Conservation (phyloP, 129 eudicot genomes). For the Erigeron canadensis region DNA sequence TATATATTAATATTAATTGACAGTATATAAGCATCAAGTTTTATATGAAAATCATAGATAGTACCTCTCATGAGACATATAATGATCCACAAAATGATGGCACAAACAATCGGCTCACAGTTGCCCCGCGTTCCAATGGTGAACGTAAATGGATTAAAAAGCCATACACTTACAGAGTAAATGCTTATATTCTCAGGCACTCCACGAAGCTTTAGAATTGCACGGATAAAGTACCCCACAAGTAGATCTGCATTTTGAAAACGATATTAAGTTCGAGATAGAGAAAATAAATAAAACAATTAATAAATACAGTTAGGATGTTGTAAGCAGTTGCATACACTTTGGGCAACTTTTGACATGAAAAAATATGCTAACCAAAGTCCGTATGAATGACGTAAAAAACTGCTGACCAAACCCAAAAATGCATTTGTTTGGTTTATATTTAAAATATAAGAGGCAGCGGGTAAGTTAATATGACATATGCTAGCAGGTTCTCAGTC, state of each 20-base stretch:
- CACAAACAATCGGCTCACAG: slow-evolving; percentile 95
- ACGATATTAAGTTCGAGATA: not conserved
- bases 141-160: slow-evolving; percentile 97
- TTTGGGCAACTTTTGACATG: not conserved
- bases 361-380: too few species aligned
- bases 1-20: not conserved
- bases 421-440: too few species aligned
- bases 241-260: slow-evolving; percentile 66
- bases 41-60: slow-evolving; percentile 9
- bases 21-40: not conserved
- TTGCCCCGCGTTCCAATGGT: slow-evolving; percentile 99
- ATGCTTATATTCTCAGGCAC: slow-evolving; percentile 67
- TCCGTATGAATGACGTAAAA: too few species aligned
- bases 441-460: too few species aligned
- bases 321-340: not conserved
- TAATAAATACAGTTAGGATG: not conserved
- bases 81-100: slow-evolving; percentile 89
- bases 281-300: not conserved
- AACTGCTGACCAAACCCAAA: too few species aligned
- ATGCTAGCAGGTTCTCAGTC: not conserved
- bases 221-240: slow-evolving; percentile 74
- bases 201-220: slow-evolving; percentile 85
- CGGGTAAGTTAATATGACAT: not conserved
- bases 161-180: slow-evolving; percentile 77
- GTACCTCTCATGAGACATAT: slow-evolving; percentile 84